Conservation (phyloP, 2,329 filamentous ascomycete species). For the Neonectria neomacrospora region DNA sequence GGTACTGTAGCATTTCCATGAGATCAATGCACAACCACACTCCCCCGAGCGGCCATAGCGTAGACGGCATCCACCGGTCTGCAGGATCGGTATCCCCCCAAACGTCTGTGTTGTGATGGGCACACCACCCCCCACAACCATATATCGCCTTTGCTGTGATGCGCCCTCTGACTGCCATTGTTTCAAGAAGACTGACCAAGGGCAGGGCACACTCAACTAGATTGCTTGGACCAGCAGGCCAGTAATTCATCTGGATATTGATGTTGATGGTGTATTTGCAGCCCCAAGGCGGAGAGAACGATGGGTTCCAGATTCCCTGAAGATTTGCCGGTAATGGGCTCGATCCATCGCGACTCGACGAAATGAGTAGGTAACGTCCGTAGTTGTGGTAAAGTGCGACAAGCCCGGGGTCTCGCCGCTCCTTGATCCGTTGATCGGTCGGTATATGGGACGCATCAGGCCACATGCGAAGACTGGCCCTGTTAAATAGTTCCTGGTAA, state of each 20-base stretch:
- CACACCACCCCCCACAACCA: slow-evolving; percentile 50
- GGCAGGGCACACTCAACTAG: slow-evolving; percentile 54
- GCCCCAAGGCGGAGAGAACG: slow-evolving; percentile 54
- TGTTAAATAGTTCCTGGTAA: slow-evolving; percentile 30
- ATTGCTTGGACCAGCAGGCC: slow-evolving; percentile 50
- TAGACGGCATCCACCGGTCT: slow-evolving; percentile 47
- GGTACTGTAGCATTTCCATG: slow-evolving; percentile 40
- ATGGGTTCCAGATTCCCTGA: slow-evolving; percentile 52
- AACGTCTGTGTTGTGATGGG: slow-evolving; percentile 54
- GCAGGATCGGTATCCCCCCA: slow-evolving; percentile 53
- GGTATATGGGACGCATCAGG: slow-evolving; percentile 35
- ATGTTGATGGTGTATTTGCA: slow-evolving; percentile 63
- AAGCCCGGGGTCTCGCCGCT: slow-evolving; percentile 42
- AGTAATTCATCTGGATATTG: slow-evolving; percentile 66
- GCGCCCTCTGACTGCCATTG: slow-evolving; percentile 43
- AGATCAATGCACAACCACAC: slow-evolving; percentile 41
- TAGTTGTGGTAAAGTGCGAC: slow-evolving; percentile 47
- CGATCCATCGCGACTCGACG: slow-evolving; percentile 34
- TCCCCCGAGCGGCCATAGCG: slow-evolving; percentile 42
- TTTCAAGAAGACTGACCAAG: slow-evolving; percentile 49
- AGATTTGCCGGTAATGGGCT: slow-evolving; percentile 48
- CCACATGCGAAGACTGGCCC: slow-evolving; percentile 35
- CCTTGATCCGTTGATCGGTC: slow-evolving; percentile 33
- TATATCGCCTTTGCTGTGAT: slow-evolving; percentile 52
- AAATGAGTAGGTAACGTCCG: slow-evolving; percentile 48